Percentiles rank a stretch among this genome's conserved stretches.
phyloP scores from a whole-genome alignment of 2,329 filamentous ascomycete genomes.

The Rhexocercosporidium sp. region DNA sequence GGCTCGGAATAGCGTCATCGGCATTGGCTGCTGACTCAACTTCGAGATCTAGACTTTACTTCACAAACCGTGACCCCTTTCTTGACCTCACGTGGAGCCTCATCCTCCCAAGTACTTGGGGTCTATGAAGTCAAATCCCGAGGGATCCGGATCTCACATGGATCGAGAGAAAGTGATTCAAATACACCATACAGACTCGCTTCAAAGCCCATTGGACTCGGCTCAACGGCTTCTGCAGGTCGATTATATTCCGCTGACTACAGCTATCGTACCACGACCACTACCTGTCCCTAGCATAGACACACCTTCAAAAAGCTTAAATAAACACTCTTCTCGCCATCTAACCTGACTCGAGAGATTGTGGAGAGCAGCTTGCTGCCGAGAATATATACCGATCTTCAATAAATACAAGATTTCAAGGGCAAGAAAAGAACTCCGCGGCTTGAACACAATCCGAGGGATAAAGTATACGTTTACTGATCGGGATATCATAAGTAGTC shows the following conservation, averaged over 20 bases:
- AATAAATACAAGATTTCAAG: neutral
- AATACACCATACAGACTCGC: too few species aligned
- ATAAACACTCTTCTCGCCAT: neutral
- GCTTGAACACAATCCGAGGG: too few species aligned
- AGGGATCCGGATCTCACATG: neutral
- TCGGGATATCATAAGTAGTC: too few species aligned
- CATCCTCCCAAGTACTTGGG: neutral
- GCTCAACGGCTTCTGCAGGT: neutral
- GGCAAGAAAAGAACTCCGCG: too few species aligned
- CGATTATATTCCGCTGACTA: neutral
- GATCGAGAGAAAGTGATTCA: neutral
- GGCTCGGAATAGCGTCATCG: slow-evolving; percentile 12
- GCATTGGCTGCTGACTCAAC: neutral
- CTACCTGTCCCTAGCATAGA: neutral
- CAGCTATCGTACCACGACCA: neutral
- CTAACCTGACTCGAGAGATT: neutral
- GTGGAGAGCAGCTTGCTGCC: neutral
- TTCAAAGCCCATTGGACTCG: neutral
- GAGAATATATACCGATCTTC: neutral
- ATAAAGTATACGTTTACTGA: too few species aligned
- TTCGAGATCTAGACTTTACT: slow-evolving; percentile 2
- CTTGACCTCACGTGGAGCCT: neutral
- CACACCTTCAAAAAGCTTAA: neutral
- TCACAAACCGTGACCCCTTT: neutral
- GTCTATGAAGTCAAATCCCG: neutral